A percentile compares a stretch with the other conserved stretches of the same genome.
Conservation (phyloP, 2,329 filamentous ascomycete species). For the Torrubiella hemipterigena region DNA sequence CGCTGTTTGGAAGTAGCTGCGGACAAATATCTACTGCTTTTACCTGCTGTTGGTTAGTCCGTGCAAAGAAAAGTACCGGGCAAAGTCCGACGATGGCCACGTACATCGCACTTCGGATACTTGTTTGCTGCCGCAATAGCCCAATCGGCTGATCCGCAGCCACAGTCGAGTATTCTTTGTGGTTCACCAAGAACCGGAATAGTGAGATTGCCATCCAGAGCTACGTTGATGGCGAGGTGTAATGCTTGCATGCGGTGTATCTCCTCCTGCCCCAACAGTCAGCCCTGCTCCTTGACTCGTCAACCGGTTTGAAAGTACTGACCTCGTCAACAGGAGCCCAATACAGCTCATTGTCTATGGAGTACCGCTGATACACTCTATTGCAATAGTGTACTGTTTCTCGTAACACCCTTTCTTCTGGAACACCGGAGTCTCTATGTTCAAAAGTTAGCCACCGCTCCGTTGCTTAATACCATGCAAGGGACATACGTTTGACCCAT, state of each 20-base stretch:
- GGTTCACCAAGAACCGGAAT: constrained; percentile 53
- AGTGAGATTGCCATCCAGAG: constrained; percentile 57
- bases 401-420: constrained; percentile 40
- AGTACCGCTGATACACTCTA: constrained; percentile 55
- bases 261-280: constrained; percentile 42
- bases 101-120: constrained; percentile 53
- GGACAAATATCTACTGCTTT: constrained; percentile 62
- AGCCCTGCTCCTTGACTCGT: constrained; percentile 4
- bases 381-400: constrained; percentile 49
- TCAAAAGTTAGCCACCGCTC: too few relatives aligned
- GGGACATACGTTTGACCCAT: too few relatives aligned
- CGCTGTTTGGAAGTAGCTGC: constrained; percentile 52
- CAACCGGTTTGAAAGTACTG: constrained; percentile 13
- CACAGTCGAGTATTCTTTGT: constrained; percentile 56
- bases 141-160: constrained; percentile 61
- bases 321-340: constrained; percentile 64
- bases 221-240: constrained; percentile 47
- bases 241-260: constrained; percentile 50
- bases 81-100: too few relatives aligned
- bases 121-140: constrained; percentile 54
- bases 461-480: too few relatives aligned
- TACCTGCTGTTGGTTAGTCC: constrained; percentile 33
- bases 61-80: constrained; percentile 1
- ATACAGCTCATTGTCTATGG: constrained; percentile 52
- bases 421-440: too few relatives aligned